These are phyloP conservation scores for Silene latifolia DNA, from an alignment of 148 eudicot species.

Conservation along the genomic window DNA sequence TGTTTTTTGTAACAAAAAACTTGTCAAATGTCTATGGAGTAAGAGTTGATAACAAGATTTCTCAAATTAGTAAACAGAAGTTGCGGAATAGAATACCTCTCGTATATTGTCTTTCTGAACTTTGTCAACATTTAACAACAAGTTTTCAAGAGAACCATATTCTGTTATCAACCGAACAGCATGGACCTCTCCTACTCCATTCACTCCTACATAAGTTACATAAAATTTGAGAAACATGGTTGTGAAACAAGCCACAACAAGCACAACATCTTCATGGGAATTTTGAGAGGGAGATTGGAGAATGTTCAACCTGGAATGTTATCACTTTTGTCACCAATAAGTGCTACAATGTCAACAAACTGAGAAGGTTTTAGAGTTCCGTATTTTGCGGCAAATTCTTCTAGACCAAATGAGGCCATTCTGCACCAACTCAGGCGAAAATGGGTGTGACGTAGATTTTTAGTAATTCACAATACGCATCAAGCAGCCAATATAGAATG, in stretches of 20 bases:
- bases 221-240: slow-evolving; percentile 5
- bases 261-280: background rate
- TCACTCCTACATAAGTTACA: slow-evolving; percentile 58
- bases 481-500: background rate
- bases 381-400: slow-evolving; percentile 81
- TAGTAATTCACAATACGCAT: background rate
- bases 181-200: slow-evolving; percentile 81
- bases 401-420: slow-evolving; percentile 89
- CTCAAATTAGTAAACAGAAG: background rate
- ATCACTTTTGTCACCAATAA: slow-evolving; percentile 87
- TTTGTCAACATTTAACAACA: slow-evolving; percentile 63
- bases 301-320: slow-evolving; percentile 75
- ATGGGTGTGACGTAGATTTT: background rate
- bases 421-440: slow-evolving; percentile 34
- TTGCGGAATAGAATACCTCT: slow-evolving; percentile 40
- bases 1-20: too few relatives aligned
- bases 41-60: background rate
- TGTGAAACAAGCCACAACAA: background rate
- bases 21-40: too few relatives aligned
- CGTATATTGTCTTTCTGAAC: slow-evolving; percentile 65
- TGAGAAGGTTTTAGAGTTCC: slow-evolving; percentile 77
- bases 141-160: slow-evolving; percentile 76
- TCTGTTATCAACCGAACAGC: slow-evolving; percentile 78
- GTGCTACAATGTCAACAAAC: slow-evolving; percentile 88
- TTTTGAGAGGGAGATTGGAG: slow-evolving; percentile 2